These are phyloP conservation scores for Calocybe gambosa DNA, from an alignment of 1,284 basidiomycete genomes.

Conservation along the genomic window DNA sequence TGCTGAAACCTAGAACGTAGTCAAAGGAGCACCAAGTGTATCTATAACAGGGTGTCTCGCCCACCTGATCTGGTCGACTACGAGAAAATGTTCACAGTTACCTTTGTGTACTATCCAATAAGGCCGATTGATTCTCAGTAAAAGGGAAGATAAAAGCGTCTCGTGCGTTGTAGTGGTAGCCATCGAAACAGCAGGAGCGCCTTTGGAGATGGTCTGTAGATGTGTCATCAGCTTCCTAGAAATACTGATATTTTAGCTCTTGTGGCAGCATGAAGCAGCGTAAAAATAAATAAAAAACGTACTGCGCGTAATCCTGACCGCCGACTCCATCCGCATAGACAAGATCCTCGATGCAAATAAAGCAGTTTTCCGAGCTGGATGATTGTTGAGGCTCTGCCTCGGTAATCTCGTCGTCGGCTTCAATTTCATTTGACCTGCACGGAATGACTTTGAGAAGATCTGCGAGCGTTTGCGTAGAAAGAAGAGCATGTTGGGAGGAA, in stretches of 20 bases:
- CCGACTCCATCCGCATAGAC: constrained; percentile 49
- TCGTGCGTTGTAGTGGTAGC: constrained; percentile 41
- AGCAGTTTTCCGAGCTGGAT: constrained; percentile 28
- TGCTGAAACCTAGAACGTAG: constrained; percentile 44
- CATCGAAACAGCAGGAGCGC: constrained; percentile 30
- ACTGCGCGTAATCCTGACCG: constrained; percentile 57
- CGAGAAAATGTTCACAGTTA: constrained; percentile 73
- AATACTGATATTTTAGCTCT: not conserved
- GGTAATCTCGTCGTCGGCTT: constrained; percentile 32
- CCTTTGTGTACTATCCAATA: constrained; percentile 79
- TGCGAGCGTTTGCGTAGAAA: constrained; percentile 67
- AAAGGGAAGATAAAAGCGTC: constrained; percentile 45
- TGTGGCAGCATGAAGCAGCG: not conserved
- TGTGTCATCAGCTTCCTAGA: constrained; percentile 51
- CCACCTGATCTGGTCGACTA: constrained; percentile 71
- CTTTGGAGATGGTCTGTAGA: constrained; percentile 30
- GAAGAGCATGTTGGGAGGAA: constrained; percentile 58
- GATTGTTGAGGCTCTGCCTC: constrained; percentile 11
- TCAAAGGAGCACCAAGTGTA: constrained; percentile 4
- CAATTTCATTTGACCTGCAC: constrained; percentile 55
- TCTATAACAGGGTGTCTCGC: not conserved
- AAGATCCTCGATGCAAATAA: constrained; percentile 54
- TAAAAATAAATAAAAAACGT: too few species aligned
- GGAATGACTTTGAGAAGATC: constrained; percentile 58
- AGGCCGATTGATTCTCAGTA: constrained; percentile 60